Conservation (phyloP, 768 basidiomycete genomes). For the Asterophora lycoperdoides region DNA sequence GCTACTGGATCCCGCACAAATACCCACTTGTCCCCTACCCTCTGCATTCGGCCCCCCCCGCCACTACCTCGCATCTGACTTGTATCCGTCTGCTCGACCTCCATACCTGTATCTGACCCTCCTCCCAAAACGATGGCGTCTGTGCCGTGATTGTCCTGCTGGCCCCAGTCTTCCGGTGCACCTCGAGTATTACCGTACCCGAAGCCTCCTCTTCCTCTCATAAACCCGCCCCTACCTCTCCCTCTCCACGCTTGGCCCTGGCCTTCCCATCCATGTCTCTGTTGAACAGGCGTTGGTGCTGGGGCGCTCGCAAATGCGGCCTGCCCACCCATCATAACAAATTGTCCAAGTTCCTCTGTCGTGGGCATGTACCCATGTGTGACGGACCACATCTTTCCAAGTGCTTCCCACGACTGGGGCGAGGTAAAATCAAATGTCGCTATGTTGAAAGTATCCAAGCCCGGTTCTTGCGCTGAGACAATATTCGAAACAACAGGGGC, state of each 20-base stretch:
- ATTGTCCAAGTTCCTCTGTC: slow-evolving; percentile 75
- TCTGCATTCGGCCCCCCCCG: slow-evolving; percentile 59
- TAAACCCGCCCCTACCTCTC: slow-evolving; percentile 30
- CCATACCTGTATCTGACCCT: slow-evolving; percentile 22
- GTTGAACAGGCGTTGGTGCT: slow-evolving; percentile 14
- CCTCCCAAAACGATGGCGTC: slow-evolving; percentile 61
- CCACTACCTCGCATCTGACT: slow-evolving; percentile 9
- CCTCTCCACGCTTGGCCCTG: slow-evolving; percentile 28
- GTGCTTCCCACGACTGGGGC: slow-evolving; percentile 73
- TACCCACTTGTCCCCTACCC: slow-evolving; percentile 68
- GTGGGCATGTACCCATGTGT: slow-evolving; percentile 66
- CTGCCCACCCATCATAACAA: slow-evolving; percentile 46
- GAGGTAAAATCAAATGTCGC: slow-evolving; percentile 69
- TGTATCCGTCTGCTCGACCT: slow-evolving; percentile 12
- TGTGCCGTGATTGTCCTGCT: slow-evolving; percentile 36
- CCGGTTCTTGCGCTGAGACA: slow-evolving; percentile 30
- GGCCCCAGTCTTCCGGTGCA: slow-evolving; percentile 32
- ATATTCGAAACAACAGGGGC: slow-evolving; percentile 33
- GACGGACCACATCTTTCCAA: slow-evolving; percentile 73
- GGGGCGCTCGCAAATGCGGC: slow-evolving; percentile 13
- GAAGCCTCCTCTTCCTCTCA: slow-evolving; percentile 37
- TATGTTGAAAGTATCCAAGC: slow-evolving; percentile 68
- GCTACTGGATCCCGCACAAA: slow-evolving; percentile 48
- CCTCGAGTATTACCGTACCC: slow-evolving; percentile 47
- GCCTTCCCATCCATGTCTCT: slow-evolving; percentile 19